Percentiles rank a stretch among this genome's conserved stretches.
phyloP scores from a whole-genome alignment of 495 filamentous ascomycete genomes.

The Penicillium malachiteum region DNA sequence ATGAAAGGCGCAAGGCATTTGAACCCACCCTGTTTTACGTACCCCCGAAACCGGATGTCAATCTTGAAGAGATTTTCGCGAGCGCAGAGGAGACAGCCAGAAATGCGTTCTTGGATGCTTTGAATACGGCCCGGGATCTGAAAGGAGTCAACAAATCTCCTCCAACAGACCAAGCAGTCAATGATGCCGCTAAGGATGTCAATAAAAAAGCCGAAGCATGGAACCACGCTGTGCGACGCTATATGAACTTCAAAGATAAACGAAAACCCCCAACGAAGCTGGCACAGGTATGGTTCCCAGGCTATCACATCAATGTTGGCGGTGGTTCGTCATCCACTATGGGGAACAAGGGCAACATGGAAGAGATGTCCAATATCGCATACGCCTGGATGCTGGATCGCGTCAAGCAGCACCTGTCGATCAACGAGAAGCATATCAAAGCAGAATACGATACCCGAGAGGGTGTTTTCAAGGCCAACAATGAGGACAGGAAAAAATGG shows the following conservation, averaged over 20 bases:
- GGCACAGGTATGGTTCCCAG: constrained; percentile 13
- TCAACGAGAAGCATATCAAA: constrained; percentile 11
- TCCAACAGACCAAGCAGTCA: constrained; percentile 10
- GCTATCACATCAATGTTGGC: constrained; percentile 10
- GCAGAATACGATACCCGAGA: constrained; percentile 14
- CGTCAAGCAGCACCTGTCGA: constrained; percentile 4
- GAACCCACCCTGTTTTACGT: constrained; percentile 55
- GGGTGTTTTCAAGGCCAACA: background rate
- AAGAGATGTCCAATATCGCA: constrained; percentile 13
- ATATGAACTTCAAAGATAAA: constrained; percentile 8
- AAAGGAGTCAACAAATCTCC: constrained; percentile 5
- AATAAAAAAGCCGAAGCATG: constrained; percentile 5
- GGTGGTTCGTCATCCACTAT: constrained; percentile 4
- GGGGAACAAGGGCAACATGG: constrained; percentile 10
- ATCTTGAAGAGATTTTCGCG: constrained; percentile 8
- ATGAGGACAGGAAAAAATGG: background rate
- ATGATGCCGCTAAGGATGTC: constrained; percentile 6
- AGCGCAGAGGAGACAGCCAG: constrained; percentile 1
- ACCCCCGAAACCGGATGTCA: constrained; percentile 14
- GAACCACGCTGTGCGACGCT: constrained; percentile 6
- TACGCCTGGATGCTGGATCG: constrained; percentile 13
- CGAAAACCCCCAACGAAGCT: constrained; percentile 4
- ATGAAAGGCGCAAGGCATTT: constrained; percentile 54
- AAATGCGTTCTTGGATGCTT: background rate
- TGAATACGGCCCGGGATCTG: background rate